Percentiles rank a stretch among this genome's conserved stretches.
phyloP scores from a whole-genome alignment of 345 rosid genomes.

The Eucalyptus viminalis region DNA sequence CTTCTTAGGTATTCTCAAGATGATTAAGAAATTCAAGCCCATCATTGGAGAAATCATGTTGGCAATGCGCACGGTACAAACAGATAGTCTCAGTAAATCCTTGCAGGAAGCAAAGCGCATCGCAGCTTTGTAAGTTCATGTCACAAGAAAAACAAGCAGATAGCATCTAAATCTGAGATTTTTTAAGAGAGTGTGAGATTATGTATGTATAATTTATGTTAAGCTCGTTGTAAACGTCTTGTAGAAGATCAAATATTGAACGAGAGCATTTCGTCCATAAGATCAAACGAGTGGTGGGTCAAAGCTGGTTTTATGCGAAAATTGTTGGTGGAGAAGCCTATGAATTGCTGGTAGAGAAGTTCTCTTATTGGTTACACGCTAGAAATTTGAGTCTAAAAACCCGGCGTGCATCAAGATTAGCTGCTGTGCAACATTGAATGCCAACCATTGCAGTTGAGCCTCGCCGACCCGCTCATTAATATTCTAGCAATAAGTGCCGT shows the following conservation, averaged over 20 bases:
- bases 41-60: neutral
- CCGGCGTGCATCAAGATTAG: no score
- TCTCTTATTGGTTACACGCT: neutral
- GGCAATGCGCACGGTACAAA: neutral
- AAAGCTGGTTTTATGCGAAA: neutral
- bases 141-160: neutral
- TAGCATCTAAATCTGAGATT: neutral
- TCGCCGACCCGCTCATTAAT: no score
- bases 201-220: neutral
- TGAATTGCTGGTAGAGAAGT: neutral
- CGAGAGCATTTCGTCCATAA: neutral
- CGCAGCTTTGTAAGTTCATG: neutral
- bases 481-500: no score
- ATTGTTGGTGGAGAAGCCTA: neutral
- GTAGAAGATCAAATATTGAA: neutral
- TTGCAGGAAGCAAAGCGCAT: neutral
- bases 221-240: neutral
- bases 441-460: no score
- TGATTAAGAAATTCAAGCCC: slow-evolving; percentile 11
- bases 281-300: neutral
- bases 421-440: no score
- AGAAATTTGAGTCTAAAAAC: neutral
- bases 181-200: neutral
- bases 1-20: slow-evolving; percentile 17
- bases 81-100: neutral